Evolutionary conservation across 2,329 filamentous ascomycete species (phyloP), one percentile per base, ranked within the genome.

Genomic region (Ophiostoma tasmaniense): DNA sequence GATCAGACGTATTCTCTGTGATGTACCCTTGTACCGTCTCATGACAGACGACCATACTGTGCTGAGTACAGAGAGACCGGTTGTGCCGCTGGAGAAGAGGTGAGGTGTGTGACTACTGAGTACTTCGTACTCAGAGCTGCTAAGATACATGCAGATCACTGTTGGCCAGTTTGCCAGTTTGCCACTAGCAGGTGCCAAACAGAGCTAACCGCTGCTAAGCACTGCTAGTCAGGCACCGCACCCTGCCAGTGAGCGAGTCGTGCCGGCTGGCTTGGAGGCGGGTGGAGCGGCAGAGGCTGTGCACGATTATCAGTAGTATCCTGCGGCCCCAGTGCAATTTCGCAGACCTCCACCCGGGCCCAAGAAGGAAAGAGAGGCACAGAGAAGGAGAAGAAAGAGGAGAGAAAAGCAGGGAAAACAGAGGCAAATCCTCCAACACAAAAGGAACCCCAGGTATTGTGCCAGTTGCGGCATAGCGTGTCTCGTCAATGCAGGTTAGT

Each of bases 241-340:
- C 17, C 50, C 50, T 55, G 50, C n/a, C 50, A 55, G 50, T 10
- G 50, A 55, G 50, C 50, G 50, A 55, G 55, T 61, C 55, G 22
- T 61, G 25, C 55, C 55, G 22, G 25, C 22, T 30, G 25, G 52
- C 25, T 25, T 30, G 25, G 13, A 4, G 25, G 55, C 55, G 25
- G 55, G 55, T 61, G 55, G 55, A 61, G 25, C 17, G 25, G 55
- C 25, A 61, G 55, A 61, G 55, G 55, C 55, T 30, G 55, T 61
- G 55, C 55, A 61, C n/a, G 55, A 61, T 11, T 20, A 30, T 61
- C 55, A 33, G 13, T 45, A 33, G 13, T 45, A 22, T 55, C 50
- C 50, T 55, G 50, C 50, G n/a, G 50, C 55, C 55, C 55, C 55
- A 61, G 55, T 55, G 55, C 55, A 61, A 61, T 61, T 61, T 61